These are phyloP conservation scores for Cornus suecica DNA, from an alignment of 148 eudicot species.

Conservation along the genomic window DNA sequence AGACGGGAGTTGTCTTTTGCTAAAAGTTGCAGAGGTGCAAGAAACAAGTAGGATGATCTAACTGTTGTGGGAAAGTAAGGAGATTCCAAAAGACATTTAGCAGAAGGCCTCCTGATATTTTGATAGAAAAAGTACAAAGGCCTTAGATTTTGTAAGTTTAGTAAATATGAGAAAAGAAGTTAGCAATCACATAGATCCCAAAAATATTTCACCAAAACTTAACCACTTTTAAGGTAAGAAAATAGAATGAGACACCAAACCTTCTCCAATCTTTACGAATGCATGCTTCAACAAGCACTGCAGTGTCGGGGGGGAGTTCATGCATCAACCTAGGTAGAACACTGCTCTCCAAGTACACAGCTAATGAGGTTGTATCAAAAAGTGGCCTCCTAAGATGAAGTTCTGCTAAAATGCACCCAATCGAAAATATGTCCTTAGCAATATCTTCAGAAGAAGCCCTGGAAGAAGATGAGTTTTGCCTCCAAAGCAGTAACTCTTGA, in stretches of 20 bases:
- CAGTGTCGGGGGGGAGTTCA: constrained; percentile 64
- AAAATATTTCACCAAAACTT: constrained; percentile 2
- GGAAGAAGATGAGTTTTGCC: constrained; percentile 41
- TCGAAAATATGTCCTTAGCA: constrained; percentile 75
- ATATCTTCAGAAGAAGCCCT: constrained; percentile 34
- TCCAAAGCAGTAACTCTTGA: constrained; percentile 81
- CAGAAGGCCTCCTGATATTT: constrained; percentile 84
- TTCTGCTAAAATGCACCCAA: constrained; percentile 93
- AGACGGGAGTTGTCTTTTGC: constrained; percentile 67
- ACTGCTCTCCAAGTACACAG: constrained; percentile 49
- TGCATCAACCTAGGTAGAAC: constrained; percentile 51
- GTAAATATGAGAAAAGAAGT: background rate
- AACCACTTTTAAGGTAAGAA: background rate
- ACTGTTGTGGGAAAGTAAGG: constrained; percentile 73
- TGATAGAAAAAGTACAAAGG: background rate
- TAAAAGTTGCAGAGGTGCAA: constrained; percentile 77
- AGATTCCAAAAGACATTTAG: constrained; percentile 79
- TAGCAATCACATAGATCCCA: background rate
- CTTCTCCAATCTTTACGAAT: constrained; percentile 71
- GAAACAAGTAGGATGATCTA: constrained; percentile 76
- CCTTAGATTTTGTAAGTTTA: background rate
- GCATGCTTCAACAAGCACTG: constrained; percentile 78
- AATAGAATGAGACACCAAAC: constrained; percentile 29
- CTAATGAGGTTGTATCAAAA: constrained; percentile 63
- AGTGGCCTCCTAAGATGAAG: constrained; percentile 80